phyloP scores from a whole-genome alignment of 2,329 filamentous ascomycete species.

The Phyllosticta citribraziliensis region DNA sequence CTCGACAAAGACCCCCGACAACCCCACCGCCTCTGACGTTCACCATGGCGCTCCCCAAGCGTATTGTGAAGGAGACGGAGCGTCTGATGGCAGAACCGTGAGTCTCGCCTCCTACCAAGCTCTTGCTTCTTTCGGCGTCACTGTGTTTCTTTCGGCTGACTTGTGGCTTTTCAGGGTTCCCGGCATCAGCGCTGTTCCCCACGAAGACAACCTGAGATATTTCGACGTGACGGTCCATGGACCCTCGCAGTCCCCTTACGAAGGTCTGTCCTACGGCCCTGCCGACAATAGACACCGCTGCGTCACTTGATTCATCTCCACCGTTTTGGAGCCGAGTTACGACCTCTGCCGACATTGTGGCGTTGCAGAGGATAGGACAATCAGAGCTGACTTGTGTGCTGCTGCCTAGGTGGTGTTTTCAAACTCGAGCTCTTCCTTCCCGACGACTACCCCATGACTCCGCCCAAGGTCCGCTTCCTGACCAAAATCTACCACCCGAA shows the following conservation, averaged over 20 bases:
- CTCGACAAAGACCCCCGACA: neutral
- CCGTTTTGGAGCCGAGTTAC: neutral
- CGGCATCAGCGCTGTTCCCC: slow-evolving; percentile 89
- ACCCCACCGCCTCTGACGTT: neutral
- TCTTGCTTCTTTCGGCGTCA: neutral
- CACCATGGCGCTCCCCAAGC: slow-evolving; percentile 72
- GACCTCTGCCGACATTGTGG: neutral
- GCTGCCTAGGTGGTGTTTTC: slow-evolving; percentile 63
- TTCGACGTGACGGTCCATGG: slow-evolving; percentile 97
- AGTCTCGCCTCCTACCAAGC: slow-evolving; percentile 26
- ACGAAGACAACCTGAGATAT: slow-evolving; percentile 95
- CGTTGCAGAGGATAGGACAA: neutral
- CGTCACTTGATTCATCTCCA: neutral
- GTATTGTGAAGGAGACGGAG: slow-evolving; percentile 98
- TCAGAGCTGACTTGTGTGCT: slow-evolving; percentile 1
- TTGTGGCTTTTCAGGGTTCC: slow-evolving; percentile 57
- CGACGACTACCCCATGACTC: slow-evolving; percentile 98
- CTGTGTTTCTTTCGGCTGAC: neutral
- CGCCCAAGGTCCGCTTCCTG: slow-evolving; percentile 94
- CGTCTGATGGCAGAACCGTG: slow-evolving; percentile 94
- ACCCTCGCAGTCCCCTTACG: slow-evolving; percentile 84
- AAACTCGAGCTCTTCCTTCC: slow-evolving; percentile 95
- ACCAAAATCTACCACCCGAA: slow-evolving; percentile 99
- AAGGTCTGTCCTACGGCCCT: slow-evolving; percentile 51
- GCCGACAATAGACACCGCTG: neutral